Base-by-base conservation (phyloP, 2,329 filamentous ascomycete species). In the Verticillium isaacii region DNA sequence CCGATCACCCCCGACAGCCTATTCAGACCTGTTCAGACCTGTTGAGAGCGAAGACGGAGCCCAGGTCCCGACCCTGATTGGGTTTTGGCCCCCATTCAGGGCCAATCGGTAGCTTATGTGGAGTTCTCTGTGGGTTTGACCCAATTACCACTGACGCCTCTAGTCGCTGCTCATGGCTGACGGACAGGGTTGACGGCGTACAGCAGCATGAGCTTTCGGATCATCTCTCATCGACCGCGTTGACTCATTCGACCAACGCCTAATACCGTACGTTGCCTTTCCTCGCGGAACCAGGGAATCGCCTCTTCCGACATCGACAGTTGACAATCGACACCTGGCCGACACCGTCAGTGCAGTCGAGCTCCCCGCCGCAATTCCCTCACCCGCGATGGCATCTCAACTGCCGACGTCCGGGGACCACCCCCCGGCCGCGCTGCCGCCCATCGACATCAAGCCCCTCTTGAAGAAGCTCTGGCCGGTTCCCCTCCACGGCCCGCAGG, bases 391-490 rank as follows among this genome's bases (percentile, higher is more conserved):
- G 45, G n/a, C 45, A 19, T 36, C 34, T 11, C 34, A 36, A 36
- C 45, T 50, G 45, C 45, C 45, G 45, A 50, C n/a, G n/a, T 50
- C 45, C 19, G 45, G 45, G 45, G 45, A 50, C 45, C 45, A 50
- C 19, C 45, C 45, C 19, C 45, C 45, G 45, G 45, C 45, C 9
- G n/a, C 45, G 9, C 45, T 50, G 17, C 45, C 45, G 45, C 45
- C 19, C 17, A 12, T 50, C 69, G 82, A 86, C 68, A 90, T 93
- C 75, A 90, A 90, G 66, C 86, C 88, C 45, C 80, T 94, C 36
- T 84, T 94, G 62, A 87, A 87, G 71, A 85, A 89, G 63, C 81
- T 94, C 54, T 92, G 89, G 89, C 89, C 84, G 34, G 71, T 80
- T 52, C 67, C 72, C 77, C 64, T 76, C 70, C 39, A 72, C 81